These are phyloP conservation scores for Cylindrotheca fusiformis DNA, from an alignment of 108 stramenopile genomes.

Conservation along the genomic window DNA sequence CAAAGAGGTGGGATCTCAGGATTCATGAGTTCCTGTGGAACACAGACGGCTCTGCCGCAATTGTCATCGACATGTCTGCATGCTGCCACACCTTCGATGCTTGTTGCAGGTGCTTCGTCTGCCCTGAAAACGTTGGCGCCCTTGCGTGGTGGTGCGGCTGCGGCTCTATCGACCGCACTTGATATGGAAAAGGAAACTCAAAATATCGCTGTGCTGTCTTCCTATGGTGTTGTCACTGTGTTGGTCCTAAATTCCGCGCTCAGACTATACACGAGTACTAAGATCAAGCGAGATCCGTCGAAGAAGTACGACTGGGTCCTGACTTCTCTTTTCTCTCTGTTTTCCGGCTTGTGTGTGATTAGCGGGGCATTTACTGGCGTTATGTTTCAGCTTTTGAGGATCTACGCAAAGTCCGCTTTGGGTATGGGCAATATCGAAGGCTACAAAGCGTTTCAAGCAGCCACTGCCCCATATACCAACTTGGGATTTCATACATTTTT, in stretches of 20 bases:
- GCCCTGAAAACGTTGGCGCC: too few species aligned
- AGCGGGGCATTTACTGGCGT: constrained; percentile 23
- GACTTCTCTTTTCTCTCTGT: neutral
- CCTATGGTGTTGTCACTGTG: neutral
- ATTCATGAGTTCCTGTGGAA: too few species aligned
- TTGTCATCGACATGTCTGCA: too few species aligned
- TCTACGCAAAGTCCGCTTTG: constrained; percentile 24
- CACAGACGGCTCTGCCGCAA: too few species aligned
- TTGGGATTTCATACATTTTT: constrained; percentile 24
- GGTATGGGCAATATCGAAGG: constrained; percentile 19
- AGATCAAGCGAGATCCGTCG: neutral
- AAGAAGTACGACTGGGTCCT: neutral
- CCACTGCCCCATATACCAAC: constrained; percentile 9
- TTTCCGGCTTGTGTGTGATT: constrained; percentile 11
- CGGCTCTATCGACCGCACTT: neutral
- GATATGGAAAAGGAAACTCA: neutral
- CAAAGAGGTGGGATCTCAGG: too few species aligned
- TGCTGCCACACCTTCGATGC: too few species aligned
- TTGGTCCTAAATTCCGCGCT: neutral
- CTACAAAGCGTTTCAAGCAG: constrained; percentile 15
- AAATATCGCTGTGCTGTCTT: neutral
- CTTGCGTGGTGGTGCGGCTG: neutral
- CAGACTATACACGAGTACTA: neutral
- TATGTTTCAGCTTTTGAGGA: constrained; percentile 19
- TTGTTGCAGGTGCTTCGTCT: too few species aligned